Conservation (phyloP, 2,329 filamentous ascomycete genomes). For the Cercospora janseana region DNA sequence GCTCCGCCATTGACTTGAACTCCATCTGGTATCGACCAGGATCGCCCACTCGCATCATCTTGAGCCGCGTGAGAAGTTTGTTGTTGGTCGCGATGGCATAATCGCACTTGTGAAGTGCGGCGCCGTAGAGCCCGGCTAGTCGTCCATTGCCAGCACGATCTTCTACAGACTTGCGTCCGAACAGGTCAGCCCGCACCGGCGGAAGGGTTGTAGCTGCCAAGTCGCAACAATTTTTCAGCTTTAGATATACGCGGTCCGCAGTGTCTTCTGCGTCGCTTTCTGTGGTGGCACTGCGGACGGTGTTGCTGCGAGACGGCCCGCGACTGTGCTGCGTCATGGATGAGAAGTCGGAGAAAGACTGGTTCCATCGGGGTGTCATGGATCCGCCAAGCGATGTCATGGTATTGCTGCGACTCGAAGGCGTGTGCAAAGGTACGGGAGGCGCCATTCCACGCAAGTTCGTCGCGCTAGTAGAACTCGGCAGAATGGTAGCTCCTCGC, state of each 20-base stretch:
- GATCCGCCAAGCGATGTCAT: slow-evolving; percentile 45
- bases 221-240: slow-evolving; percentile 70
- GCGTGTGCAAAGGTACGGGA: slow-evolving; percentile 46
- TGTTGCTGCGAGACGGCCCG: slow-evolving; percentile 45
- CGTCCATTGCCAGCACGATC: slow-evolving; percentile 46
- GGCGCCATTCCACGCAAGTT: slow-evolving; percentile 39
- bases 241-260: slow-evolving; percentile 80
- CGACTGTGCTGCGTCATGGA: slow-evolving; percentile 23
- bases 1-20: slow-evolving; percentile 70
- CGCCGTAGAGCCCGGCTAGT: slow-evolving; percentile 61
- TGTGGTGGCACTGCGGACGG: slow-evolving; percentile 53
- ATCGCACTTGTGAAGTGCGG: slow-evolving; percentile 69
- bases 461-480: slow-evolving; percentile 41
- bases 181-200: slow-evolving; percentile 65
- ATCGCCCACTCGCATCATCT: slow-evolving; percentile 79
- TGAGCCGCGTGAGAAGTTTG: slow-evolving; percentile 68
- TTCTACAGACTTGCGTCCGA: slow-evolving; percentile 61
- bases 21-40: slow-evolving; percentile 65
- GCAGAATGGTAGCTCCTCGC: slow-evolving; percentile 53
- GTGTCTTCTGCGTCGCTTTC: slow-evolving; percentile 75
- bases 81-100: slow-evolving; percentile 71
- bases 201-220: slow-evolving; percentile 71
- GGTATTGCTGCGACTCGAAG: slow-evolving; percentile 55
- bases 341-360: slow-evolving; percentile 67
- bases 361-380: slow-evolving; percentile 75